Evolutionary conservation across 176 grass and related monocot genomes (phyloP).

Genomic region (Aegilops sharonensis): DNA sequence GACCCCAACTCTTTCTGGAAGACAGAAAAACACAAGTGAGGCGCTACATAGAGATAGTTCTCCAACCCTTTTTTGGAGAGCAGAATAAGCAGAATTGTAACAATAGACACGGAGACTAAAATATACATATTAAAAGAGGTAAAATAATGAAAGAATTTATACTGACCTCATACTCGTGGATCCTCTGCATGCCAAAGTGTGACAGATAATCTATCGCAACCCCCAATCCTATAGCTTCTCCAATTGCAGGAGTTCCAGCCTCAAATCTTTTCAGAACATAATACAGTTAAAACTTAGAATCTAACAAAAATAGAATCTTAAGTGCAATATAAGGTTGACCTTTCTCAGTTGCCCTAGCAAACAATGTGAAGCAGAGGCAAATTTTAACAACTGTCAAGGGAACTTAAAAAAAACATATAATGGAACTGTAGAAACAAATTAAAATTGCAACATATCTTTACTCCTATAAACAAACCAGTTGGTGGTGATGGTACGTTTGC

Average conservation of each 20-base stretch:
- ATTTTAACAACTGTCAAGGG: background rate
- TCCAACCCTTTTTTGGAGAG: conserved; percentile 35
- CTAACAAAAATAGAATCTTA: too few relatives aligned
- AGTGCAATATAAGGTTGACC: background rate
- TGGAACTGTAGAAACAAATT: background rate
- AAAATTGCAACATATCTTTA: background rate
- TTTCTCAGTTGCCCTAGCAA: background rate
- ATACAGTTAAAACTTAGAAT: too few relatives aligned
- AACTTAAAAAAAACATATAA: background rate
- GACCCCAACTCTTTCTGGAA: conserved; percentile 54
- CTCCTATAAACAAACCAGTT: background rate
- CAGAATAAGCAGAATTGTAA: background rate
- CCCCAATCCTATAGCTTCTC: conserved; percentile 82
- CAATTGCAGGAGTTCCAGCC: conserved; percentile 93
- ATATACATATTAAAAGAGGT: background rate
- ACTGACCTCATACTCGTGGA: conserved; percentile 83
- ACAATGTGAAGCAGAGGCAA: background rate
- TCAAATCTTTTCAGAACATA: conserved; percentile 65
- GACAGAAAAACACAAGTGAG: conserved; percentile 27
- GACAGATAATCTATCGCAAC: conserved; percentile 85
- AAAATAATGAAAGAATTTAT: conserved; percentile 6
- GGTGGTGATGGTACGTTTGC: background rate
- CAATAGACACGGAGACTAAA: background rate
- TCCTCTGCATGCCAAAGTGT: conserved; percentile 70
- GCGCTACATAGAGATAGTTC: conserved; percentile 11